Evolutionary conservation across 805 yeast genomes (phyloP), one percentile per base, ranked within the genome.

Genomic region (Wickerhamiella siamensis): DNA sequence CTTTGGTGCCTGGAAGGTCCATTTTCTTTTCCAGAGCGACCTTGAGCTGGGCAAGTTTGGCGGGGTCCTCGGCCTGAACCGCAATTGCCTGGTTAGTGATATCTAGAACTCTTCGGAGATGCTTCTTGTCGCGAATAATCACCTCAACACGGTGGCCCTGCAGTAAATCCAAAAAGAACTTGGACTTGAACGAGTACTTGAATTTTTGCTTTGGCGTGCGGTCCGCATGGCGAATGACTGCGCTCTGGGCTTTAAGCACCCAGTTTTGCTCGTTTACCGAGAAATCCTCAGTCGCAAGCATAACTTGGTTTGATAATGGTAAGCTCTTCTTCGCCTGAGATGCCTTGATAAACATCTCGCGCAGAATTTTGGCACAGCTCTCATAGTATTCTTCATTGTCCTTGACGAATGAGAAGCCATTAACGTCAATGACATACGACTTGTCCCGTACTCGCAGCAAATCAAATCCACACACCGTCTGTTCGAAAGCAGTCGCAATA

Each of bases 141-240:
- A 91, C 95, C 56, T 91, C 98, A 55, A 86, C 95, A 51, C 80
- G 84, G 56, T 91, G 94, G 2, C 96, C 97, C 60, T 88, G 88
- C 50, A 91, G 65, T 43, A 91, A 62, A 0, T 91, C 83, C 35
- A 86, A 76, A 56, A 91, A 91, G 9, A 83, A 70, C 4, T 84
- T 87, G 2, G 94, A 79, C 50, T 79, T 78, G 66, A 91, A 91
- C 0, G 96, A 86, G 62, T 84, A 93, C 58, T 91, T 91, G 66
- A 91, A 83, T 60, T 91, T 91, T 64, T 91, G 98, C 60, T 91
- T 91, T 14, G 99, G 99, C 0, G 99, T 91, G 58, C 99, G 74
- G 59, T 91, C 99, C 5, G 97, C 99, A 61, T 91, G 99, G 52
- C 99, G 75, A 42, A 91, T 79, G 22, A 88, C 93, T 15, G 81